Conservation (phyloP, 2,329 filamentous ascomycete species). For the Corynespora cassiicola region DNA sequence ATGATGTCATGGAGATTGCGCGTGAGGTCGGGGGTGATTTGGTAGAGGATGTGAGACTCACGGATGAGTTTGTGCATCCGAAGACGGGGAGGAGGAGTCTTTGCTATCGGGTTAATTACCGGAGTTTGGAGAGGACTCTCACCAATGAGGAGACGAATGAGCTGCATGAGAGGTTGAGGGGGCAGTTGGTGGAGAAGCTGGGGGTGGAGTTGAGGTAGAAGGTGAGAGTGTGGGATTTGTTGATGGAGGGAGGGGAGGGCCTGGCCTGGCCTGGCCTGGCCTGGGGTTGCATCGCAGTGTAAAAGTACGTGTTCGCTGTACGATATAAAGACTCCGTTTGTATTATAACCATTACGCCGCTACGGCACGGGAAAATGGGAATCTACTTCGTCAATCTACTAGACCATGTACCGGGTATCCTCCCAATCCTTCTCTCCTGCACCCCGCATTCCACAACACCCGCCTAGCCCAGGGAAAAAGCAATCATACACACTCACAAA, state of each 20-base stretch:
- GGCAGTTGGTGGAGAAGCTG: conserved; percentile 70
- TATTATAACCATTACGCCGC: too few species aligned
- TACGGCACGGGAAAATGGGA: background rate
- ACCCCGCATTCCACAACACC: too few species aligned
- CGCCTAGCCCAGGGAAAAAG: too few species aligned
- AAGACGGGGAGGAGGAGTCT: conserved; percentile 82
- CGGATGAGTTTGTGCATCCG: conserved; percentile 88
- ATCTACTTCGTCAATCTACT: background rate
- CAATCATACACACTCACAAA: too few species aligned
- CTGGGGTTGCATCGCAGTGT: too few species aligned
- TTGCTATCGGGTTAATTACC: conserved; percentile 93
- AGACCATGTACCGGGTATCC: too few species aligned
- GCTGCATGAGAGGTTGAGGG: conserved; percentile 73
- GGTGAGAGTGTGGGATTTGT: background rate
- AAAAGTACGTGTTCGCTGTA: too few species aligned
- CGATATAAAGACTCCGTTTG: too few species aligned
- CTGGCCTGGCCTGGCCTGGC: too few species aligned
- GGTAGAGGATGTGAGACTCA: conserved; percentile 84
- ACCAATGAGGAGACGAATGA: conserved; percentile 81
- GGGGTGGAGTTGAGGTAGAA: conserved; percentile 78
- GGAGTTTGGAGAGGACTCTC: conserved; percentile 88
- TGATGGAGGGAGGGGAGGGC: background rate
- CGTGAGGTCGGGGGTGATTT: conserved; percentile 80
- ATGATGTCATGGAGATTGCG: conserved; percentile 96
- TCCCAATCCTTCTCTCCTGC: too few species aligned